Base-by-base conservation (phyloP, 139 green algal genomes). In the Auxenochlorella protothecoides region DNA sequence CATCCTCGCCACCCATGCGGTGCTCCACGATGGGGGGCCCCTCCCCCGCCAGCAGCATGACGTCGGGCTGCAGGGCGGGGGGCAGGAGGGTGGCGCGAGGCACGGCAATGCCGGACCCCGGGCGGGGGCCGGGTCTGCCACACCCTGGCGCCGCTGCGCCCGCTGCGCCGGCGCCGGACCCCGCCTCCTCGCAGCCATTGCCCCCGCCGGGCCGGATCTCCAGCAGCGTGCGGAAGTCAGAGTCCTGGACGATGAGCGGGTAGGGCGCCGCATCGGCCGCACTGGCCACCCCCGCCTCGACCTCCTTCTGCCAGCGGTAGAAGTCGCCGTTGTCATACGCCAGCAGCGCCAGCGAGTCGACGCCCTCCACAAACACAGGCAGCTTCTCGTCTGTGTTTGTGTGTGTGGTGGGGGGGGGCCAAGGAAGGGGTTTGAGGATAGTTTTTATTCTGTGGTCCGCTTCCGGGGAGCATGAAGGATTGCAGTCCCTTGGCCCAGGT, bases 211-310 rank as follows among this genome's bases (percentile, higher is more conserved):
- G 57, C 57, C 11, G 57, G 16, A 83, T 79, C 65, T 83, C 78
- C 59, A 83, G 65, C 54, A 83, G 12, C 16, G 69, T 75, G 63
- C 78, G 69, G 62, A 83, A 59, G 59, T 83, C 78, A 15, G 15
- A n/a, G 73, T 83, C 78, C 55, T 83, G 78, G 55, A 83, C 73
- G 4, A 83, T 16, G 59, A 83, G 61, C 15, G 78, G 78, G 69
- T 77, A 83, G 16, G 73, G 68, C 5, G 57, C 27, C 59, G 65
- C 72, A 2, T 83, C 78, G 11, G 69, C 70, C 12, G 78, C 68
- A 70, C 79, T 65, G 59, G 73, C 73, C 9, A 3, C 4, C 11
- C 78, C 74, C 11, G 68, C 57, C 59, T 83, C 59, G 54, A 69
- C 79, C 54, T 83, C 78, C 55, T 64, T 61, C 2, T 74, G 59